Evolutionary conservation across 352 stramenopile genomes (phyloP).

Genomic region (Pseudoperonospora humuli): DNA sequence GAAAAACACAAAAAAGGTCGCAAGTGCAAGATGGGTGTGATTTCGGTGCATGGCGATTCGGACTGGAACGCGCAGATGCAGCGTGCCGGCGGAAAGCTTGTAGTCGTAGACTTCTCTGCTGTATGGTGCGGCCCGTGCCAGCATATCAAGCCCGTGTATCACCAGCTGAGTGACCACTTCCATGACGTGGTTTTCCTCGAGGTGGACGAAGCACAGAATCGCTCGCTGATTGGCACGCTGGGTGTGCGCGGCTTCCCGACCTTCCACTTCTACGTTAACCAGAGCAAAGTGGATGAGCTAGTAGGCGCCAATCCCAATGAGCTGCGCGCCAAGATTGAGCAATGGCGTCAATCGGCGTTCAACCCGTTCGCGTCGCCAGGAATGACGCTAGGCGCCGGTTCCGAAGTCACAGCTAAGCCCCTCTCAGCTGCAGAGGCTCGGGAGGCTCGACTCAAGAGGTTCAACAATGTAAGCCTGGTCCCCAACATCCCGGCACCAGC

Average conservation of each 20-base stretch:
- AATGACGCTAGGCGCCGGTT: constrained; percentile 44
- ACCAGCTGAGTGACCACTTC: constrained; percentile 76
- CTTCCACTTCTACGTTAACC: constrained; percentile 88
- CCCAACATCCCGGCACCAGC: constrained; percentile 16
- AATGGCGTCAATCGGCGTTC: constrained; percentile 79
- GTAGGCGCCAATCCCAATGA: constrained; percentile 78
- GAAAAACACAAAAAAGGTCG: too few relatives aligned
- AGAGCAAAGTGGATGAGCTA: constrained; percentile 84
- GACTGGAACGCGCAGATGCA: constrained; percentile 80
- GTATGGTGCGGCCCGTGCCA: constrained; percentile 82
- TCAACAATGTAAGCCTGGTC: constrained; percentile 58
- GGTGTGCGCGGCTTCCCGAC: constrained; percentile 85
- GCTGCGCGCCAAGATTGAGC: constrained; percentile 82
- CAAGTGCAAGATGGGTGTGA: constrained; percentile 53
- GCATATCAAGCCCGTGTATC: constrained; percentile 82
- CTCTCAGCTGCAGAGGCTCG: constrained; percentile 48
- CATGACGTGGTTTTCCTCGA: constrained; percentile 85
- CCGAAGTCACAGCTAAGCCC: constrained; percentile 13
- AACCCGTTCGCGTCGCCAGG: constrained; percentile 79
- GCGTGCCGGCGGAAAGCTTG: constrained; percentile 72
- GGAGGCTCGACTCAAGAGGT: constrained; percentile 71
- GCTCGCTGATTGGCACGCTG: constrained; percentile 67
- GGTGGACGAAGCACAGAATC: constrained; percentile 79
- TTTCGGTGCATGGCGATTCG: constrained; percentile 55
- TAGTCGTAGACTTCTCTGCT: constrained; percentile 84